Evolutionary conservation across 2,329 filamentous ascomycete species (phyloP).

Genomic region (Thelonectria discophora): DNA sequence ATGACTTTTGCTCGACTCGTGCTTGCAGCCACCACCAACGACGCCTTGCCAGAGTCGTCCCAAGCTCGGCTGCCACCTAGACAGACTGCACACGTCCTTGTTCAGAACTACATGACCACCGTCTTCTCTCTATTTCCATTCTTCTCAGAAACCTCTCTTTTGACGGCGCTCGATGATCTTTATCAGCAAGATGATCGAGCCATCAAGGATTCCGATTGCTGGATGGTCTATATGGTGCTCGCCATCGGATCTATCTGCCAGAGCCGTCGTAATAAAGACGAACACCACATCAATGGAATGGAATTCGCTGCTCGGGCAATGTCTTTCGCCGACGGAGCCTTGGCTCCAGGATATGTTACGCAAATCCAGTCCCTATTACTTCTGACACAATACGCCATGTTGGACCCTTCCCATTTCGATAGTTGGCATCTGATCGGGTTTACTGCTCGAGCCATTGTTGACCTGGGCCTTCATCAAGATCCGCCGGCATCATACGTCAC

Average conservation of each 20-base stretch:
- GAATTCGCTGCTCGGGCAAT: slow-evolving; percentile 72
- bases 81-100: slow-evolving; percentile 71
- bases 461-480: slow-evolving; percentile 93
- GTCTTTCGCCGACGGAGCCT: slow-evolving; percentile 79
- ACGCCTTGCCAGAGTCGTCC: slow-evolving; percentile 70
- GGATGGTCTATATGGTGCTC: slow-evolving; percentile 88
- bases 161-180: slow-evolving; percentile 80
- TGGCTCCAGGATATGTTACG: slow-evolving; percentile 83
- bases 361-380: slow-evolving; percentile 90
- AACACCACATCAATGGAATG: slow-evolving; percentile 66
- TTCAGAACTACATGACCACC: slow-evolving; percentile 87
- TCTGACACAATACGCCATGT: slow-evolving; percentile 86
- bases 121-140: slow-evolving; percentile 83
- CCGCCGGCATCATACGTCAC: slow-evolving; percentile 75
- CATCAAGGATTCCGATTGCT: slow-evolving; percentile 77
- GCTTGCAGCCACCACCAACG: slow-evolving; percentile 81
- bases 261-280: slow-evolving; percentile 73
- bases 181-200: slow-evolving; percentile 75
- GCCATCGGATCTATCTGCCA: slow-evolving; percentile 81
- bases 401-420: slow-evolving; percentile 91
- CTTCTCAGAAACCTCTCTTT: slow-evolving; percentile 81
- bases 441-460: slow-evolving; percentile 85
- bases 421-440: slow-evolving; percentile 94
- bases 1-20: slow-evolving; percentile 94
- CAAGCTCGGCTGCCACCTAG: slow-evolving; percentile 74